Percentiles rank a stretch among this genome's conserved stretches.
Conservation (phyloP, 108 stramenopile species). For the Stephanodiscus minutulus region DNA sequence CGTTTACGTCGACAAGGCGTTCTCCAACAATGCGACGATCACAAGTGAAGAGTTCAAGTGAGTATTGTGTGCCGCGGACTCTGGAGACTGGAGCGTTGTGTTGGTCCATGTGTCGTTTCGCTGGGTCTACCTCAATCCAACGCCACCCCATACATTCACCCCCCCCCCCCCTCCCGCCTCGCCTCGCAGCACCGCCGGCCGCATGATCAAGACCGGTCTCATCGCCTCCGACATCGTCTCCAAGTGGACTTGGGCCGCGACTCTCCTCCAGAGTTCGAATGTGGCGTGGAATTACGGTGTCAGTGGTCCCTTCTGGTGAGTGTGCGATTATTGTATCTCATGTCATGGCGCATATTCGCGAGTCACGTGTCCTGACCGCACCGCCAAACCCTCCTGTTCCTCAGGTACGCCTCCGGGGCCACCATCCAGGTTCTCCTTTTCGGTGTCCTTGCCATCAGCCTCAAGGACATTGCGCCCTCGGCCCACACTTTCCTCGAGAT, state of each 20-base stretch:
- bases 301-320: conserved; percentile 92
- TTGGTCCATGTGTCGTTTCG: neutral
- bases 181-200: conserved; percentile 86
- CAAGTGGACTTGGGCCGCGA: conserved; percentile 96
- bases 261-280: conserved; percentile 92
- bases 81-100: neutral
- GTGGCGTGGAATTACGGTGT: conserved; percentile 94
- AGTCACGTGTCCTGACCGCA: too few species aligned
- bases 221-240: conserved; percentile 90
- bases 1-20: conserved; percentile 75
- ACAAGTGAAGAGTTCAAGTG: conserved; percentile 89
- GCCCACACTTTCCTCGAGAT: conserved; percentile 93
- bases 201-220: conserved; percentile 90
- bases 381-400: too few species aligned
- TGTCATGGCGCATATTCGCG: neutral
- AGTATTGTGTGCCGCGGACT: too few species aligned
- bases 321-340: conserved; percentile 11
- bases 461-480: conserved; percentile 90
- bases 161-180: conserved; percentile 9
- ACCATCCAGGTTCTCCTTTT: conserved; percentile 93
- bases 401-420: conserved; percentile 88
- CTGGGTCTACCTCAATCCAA: neutral
- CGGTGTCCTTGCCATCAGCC: conserved; percentile 90
- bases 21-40: conserved; percentile 60
- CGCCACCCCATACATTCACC: neutral